Percentiles rank a stretch among this genome's conserved stretches.
Evolutionary conservation across 129 eudicot genomes (phyloP).

Genomic region (Chrysanthemum lavandulifolium): DNA sequence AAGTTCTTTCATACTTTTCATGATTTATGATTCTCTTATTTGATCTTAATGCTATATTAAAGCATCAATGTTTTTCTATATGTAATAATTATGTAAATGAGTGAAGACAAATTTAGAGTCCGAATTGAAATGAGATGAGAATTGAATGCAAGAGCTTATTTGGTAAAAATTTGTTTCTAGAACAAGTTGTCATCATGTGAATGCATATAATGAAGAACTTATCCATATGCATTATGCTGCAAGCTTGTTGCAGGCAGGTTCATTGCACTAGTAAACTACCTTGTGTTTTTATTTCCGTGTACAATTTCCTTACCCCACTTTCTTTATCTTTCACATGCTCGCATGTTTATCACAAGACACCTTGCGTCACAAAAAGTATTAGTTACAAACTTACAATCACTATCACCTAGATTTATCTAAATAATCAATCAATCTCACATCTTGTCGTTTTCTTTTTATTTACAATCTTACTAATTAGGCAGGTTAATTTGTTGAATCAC

Average conservation of each 20-base stretch:
- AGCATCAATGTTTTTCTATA: too few relatives aligned
- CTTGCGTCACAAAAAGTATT: background rate
- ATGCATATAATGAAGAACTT: slow-evolving; percentile 16
- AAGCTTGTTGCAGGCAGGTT: slow-evolving; percentile 31
- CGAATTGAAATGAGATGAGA: slow-evolving; percentile 11
- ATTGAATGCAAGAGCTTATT: background rate
- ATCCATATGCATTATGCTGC: slow-evolving; percentile 25
- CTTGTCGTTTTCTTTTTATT: too few relatives aligned
- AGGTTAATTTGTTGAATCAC: too few relatives aligned
- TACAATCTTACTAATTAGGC: too few relatives aligned
- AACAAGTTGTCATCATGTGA: slow-evolving; percentile 29
- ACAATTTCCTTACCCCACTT: slow-evolving; percentile 11
- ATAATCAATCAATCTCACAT: background rate
- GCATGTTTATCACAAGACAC: slow-evolving; percentile 38
- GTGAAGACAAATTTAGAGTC: too few relatives aligned
- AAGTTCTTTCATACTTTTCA: too few relatives aligned
- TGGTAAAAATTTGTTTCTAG: slow-evolving; percentile 12
- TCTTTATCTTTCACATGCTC: slow-evolving; percentile 14
- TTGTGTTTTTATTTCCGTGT: slow-evolving; percentile 33
- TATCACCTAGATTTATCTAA: slow-evolving; percentile 26
- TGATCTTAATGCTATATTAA: too few relatives aligned
- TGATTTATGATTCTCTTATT: too few relatives aligned
- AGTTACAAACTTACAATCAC: slow-evolving; percentile 13
- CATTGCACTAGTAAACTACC: slow-evolving; percentile 28
- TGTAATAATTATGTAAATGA: too few relatives aligned